Conservation (phyloP, 2,329 filamentous ascomycete genomes). For the Stagonosporopsis cucurbitacearum region DNA sequence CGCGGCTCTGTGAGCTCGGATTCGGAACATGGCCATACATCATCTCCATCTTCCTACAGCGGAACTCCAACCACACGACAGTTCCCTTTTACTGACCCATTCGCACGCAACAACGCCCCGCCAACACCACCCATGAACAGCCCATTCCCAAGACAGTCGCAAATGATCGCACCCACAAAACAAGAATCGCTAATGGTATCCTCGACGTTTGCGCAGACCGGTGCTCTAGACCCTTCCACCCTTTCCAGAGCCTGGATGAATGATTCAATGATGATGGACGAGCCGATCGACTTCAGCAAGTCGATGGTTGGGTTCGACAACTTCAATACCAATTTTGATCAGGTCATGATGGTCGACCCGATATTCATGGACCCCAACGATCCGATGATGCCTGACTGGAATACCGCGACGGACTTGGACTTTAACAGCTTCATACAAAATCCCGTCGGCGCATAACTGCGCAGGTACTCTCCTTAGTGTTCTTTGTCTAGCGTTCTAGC, state of each 20-base stretch:
- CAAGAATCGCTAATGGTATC: slow-evolving; percentile 41
- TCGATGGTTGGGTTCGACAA: slow-evolving; percentile 43
- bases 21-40: slow-evolving; percentile 60
- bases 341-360: slow-evolving; percentile 44
- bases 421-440: slow-evolving; percentile 49
- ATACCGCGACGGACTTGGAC: slow-evolving; percentile 43
- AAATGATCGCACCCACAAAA: slow-evolving; percentile 39
- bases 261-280: slow-evolving; percentile 48
- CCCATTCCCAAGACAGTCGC: slow-evolving; percentile 46
- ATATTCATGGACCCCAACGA: slow-evolving; percentile 38
- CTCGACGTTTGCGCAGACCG: slow-evolving; percentile 38
- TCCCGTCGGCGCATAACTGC: slow-evolving; percentile 40
- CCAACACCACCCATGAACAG: slow-evolving; percentile 50
- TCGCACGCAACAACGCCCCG: slow-evolving; percentile 43
- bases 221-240: slow-evolving; percentile 40
- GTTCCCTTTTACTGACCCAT: slow-evolving; percentile 40
- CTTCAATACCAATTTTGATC: slow-evolving; percentile 39
- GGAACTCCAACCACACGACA: slow-evolving; percentile 48
- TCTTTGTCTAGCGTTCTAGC: slow-evolving; percentile 46
- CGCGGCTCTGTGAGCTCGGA: slow-evolving; percentile 64
- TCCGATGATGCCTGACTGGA: slow-evolving; percentile 47
- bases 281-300: slow-evolving; percentile 45
- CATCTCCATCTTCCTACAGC: slow-evolving; percentile 45
- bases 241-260: slow-evolving; percentile 42
- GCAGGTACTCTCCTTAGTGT: slow-evolving; percentile 25